Base-by-base conservation (phyloP, 2,329 filamentous ascomycete genomes). In the Colletotrichum lindemuthianum region DNA sequence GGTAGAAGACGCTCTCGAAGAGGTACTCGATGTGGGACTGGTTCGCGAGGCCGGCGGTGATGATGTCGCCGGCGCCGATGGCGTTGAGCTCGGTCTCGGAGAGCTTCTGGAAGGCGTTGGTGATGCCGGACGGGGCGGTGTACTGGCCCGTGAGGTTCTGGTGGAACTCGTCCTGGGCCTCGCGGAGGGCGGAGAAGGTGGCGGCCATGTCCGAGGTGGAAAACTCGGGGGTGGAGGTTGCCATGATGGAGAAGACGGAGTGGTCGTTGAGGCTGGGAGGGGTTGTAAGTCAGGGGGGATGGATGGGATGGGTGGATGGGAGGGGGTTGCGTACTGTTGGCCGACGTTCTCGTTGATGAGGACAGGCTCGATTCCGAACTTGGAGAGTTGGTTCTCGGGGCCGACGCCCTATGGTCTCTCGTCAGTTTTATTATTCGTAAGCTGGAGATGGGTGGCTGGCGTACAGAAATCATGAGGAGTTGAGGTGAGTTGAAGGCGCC, bases 231-330 rank as follows among this genome's bases (percentile, higher is more conserved):
- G 67, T 63, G 12, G 69, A 70, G 8, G 51, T 68, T 1, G 70
- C 71, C 68, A 72, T 72, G 44, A 73, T 72, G 64, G 69, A 72
- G 63, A 71, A 73, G 24, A 73, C 69, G 37, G 68, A 71, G 65
- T 73, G 71, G 37, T 72, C 71, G 52, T 70, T 71, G 11, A 73
- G 66, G 37, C 70, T 72, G 24, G 6, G 2, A 2, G 2, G 2
- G 6, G 1, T 12, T 33, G n/a, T 63, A 13, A 63, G 60, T 32
- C 1, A 37, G 49, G 58, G 8, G 13, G 16, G 37, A 40, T 24
- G 36, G n/a, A 34, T 55, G 44, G 11, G 13, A 55, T 1, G n/a
- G 13, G 12, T 10, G 4, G 7, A 11, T 2, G 8, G 9, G n/a
- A 34, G 1, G 7, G n/a, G 7, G 36, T 8, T 8, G 56, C 68